Conservation (phyloP, 192 early-diverging fungal genomes). For the Globomyces pollinis-pini region DNA sequence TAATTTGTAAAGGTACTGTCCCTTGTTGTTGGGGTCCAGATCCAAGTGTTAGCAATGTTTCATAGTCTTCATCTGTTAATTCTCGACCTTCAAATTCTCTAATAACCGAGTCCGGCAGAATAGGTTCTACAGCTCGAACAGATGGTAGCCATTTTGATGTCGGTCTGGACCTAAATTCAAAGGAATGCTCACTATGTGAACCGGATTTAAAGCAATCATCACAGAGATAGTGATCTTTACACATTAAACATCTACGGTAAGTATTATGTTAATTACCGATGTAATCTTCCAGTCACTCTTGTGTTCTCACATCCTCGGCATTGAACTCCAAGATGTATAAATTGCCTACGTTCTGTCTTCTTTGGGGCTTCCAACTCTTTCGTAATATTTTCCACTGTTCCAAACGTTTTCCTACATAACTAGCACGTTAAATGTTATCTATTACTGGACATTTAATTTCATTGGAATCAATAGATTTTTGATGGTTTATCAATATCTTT, state of each 20-base stretch:
- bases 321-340: neutral
- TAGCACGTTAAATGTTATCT: slow-evolving; percentile 8
- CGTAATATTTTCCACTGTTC: slow-evolving; percentile 26
- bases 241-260: slow-evolving; percentile 19
- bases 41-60: slow-evolving; percentile 20
- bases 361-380: slow-evolving; percentile 10
- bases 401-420: slow-evolving; percentile 36
- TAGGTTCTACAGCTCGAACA: slow-evolving; percentile 10
- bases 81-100: slow-evolving; percentile 19
- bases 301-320: slow-evolving; percentile 21
- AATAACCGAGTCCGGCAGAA: slow-evolving; percentile 11
- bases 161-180: slow-evolving; percentile 5
- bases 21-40: slow-evolving; percentile 17
- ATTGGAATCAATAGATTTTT: slow-evolving; percentile 28
- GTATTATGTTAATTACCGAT: slow-evolving; percentile 14
- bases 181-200: slow-evolving; percentile 23
- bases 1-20: slow-evolving; percentile 31
- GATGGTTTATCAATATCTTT: slow-evolving; percentile 38
- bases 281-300: slow-evolving; percentile 28
- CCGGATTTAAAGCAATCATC: slow-evolving; percentile 29
- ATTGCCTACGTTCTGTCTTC: slow-evolving; percentile 2
- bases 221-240: slow-evolving; percentile 21
- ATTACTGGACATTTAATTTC: slow-evolving; percentile 40
- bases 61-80: slow-evolving; percentile 24
- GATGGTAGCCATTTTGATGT: slow-evolving; percentile 4